phyloP scores from a whole-genome alignment of 257 asterid genomes.

The Solanum corneliomulleri region DNA sequence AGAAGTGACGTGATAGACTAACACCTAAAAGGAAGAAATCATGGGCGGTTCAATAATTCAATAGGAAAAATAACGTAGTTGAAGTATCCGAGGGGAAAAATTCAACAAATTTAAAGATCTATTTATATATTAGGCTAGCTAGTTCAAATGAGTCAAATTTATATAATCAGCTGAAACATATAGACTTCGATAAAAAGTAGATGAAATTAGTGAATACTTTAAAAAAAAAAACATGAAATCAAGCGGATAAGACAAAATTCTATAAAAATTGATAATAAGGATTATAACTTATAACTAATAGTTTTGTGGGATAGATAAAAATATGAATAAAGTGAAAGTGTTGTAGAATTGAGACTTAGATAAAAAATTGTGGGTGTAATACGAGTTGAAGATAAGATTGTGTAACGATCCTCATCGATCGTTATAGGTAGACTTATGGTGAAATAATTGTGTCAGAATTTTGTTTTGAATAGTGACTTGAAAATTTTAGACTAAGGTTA shows the following conservation, averaged over 20 bases:
- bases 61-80: too few relatives aligned
- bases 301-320: neutral
- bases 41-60: too few relatives aligned
- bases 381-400: neutral
- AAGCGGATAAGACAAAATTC: neutral
- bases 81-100: too few relatives aligned
- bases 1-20: too few relatives aligned
- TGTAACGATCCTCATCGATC: neutral
- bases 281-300: too few relatives aligned
- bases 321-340: neutral
- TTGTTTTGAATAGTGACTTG: neutral
- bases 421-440: neutral
- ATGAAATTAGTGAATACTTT: neutral
- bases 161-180: neutral
- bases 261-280: too few relatives aligned
- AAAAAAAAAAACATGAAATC: neutral
- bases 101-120: too few relatives aligned
- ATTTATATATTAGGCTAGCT: too few relatives aligned
- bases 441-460: neutral
- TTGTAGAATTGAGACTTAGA: neutral
- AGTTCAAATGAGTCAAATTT: neutral
- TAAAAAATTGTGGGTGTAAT: neutral
- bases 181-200: neutral
- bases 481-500: neutral
- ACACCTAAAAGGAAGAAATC: too few relatives aligned